Evolutionary conservation across 148 eudicot genomes (phyloP).

Genomic region (Fallopia convolvulus): DNA sequence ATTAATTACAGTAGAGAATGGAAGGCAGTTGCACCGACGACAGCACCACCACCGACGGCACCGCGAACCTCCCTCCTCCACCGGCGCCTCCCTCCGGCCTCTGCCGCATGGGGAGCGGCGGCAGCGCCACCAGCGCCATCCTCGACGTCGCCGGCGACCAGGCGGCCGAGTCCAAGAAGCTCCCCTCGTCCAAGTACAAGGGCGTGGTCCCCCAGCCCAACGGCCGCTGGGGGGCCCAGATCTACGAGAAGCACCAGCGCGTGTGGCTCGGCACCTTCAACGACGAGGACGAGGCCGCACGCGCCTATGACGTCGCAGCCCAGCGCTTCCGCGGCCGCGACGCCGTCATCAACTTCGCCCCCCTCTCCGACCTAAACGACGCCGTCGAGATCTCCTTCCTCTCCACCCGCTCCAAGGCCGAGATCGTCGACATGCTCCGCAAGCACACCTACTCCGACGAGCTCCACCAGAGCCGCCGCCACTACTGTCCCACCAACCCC

Average conservation of each 20-base stretch:
- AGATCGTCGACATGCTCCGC: slow-evolving; percentile 20
- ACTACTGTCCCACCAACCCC: not conserved
- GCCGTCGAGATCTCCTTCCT: slow-evolving; percentile 19
- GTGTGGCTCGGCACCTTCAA: slow-evolving; percentile 42
- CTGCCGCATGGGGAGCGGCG: slow-evolving; percentile 22
- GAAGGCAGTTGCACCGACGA: slow-evolving; percentile 46
- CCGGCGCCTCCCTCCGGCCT: not conserved
- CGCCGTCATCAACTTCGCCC: slow-evolving; percentile 19
- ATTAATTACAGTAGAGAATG: slow-evolving; percentile 6
- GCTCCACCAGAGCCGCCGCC: slow-evolving; percentile 10
- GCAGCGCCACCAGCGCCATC: slow-evolving; percentile 14
- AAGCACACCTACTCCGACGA: slow-evolving; percentile 21
- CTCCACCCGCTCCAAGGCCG: slow-evolving; percentile 10
- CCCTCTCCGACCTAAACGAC: slow-evolving; percentile 10
- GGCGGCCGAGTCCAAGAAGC: slow-evolving; percentile 4
- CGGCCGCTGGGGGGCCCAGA: slow-evolving; percentile 42
- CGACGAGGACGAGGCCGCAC: slow-evolving; percentile 24
- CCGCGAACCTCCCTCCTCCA: not conserved
- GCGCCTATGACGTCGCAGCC: slow-evolving; percentile 33
- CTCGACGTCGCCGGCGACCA: not conserved
- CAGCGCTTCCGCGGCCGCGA: slow-evolving; percentile 26
- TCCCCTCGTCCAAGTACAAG: slow-evolving; percentile 21
- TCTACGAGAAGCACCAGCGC: slow-evolving; percentile 28
- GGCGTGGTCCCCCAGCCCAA: slow-evolving; percentile 36
- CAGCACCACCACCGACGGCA: slow-evolving; percentile 43